A percentile compares a stretch with the other conserved stretches of the same genome.
Evolutionary conservation across 306 rosid species (phyloP).

Genomic region (Pyrus pyrifolia): DNA sequence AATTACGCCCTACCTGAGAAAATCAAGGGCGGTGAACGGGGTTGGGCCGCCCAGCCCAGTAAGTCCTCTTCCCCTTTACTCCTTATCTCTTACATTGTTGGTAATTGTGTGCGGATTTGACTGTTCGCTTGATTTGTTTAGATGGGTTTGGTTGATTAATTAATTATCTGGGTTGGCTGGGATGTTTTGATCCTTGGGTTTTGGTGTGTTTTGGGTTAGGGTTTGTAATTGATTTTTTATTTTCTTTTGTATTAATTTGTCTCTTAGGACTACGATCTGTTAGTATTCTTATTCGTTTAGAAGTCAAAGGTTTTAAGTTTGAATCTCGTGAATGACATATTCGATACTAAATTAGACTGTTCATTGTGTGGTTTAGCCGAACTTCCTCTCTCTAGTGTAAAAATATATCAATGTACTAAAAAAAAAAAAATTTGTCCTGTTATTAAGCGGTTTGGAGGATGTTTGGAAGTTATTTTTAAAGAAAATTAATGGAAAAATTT

Average conservation of each 20-base stretch:
- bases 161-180: not conserved
- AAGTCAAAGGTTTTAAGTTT: accelerated
- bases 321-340: too few relatives aligned
- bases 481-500: too few relatives aligned
- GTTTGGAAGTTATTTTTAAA: too few relatives aligned
- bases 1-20: conserved; percentile 84
- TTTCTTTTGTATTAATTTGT: too few relatives aligned
- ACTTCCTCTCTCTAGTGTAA: too few relatives aligned
- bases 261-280: too few relatives aligned
- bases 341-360: accelerated
- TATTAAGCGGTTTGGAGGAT: too few relatives aligned
- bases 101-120: not conserved
- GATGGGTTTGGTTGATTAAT: not conserved
- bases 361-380: too few relatives aligned
- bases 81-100: not conserved
- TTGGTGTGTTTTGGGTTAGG: not conserved
- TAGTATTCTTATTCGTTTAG: too few relatives aligned
- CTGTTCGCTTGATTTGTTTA: not conserved
- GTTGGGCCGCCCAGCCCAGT: conserved; percentile 99
- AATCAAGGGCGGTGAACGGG: conserved; percentile 96
- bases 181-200: not conserved
- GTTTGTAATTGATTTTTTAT: not conserved
- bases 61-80: conserved; percentile 4
- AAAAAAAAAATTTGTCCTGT: too few relatives aligned
- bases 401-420: too few relatives aligned